Evolutionary conservation across 768 basidiomycete species (phyloP).

Genomic region (Kwoniella dendrophila): DNA sequence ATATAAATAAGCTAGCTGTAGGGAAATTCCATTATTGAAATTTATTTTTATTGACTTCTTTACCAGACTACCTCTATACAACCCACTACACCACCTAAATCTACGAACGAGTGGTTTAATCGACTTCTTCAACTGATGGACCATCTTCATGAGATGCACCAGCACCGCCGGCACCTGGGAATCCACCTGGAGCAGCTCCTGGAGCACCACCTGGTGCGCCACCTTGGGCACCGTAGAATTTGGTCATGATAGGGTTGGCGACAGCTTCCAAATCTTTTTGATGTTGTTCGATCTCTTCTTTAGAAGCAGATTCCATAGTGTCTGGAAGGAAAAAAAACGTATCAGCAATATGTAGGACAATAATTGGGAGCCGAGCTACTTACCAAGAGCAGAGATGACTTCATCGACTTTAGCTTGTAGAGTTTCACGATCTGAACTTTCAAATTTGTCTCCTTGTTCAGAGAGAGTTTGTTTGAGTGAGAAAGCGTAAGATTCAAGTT

Average conservation of each 20-base stretch:
- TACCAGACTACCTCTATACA: not conserved
- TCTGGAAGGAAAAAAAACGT: slow-evolving; percentile 57
- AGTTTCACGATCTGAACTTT: slow-evolving; percentile 63
- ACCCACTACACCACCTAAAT: too few species aligned
- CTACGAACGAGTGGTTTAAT: slow-evolving; percentile 40
- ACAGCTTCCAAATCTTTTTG: slow-evolving; percentile 89
- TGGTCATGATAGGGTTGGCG: slow-evolving; percentile 63
- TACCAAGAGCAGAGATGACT: slow-evolving; percentile 72
- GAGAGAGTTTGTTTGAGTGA: slow-evolving; percentile 84
- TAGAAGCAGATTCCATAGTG: slow-evolving; percentile 80
- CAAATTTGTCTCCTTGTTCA: slow-evolving; percentile 53
- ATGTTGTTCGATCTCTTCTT: slow-evolving; percentile 89
- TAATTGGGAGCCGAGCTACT: not conserved
- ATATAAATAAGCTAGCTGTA: too few species aligned
- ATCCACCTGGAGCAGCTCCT: slow-evolving; percentile 67
- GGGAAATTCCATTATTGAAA: too few species aligned
- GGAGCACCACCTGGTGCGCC: slow-evolving; percentile 66
- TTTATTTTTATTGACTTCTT: too few species aligned
- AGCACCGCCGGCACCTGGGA: slow-evolving; percentile 60
- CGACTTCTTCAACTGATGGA: slow-evolving; percentile 86
- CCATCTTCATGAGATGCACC: slow-evolving; percentile 63
- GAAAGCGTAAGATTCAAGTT: slow-evolving; percentile 90
- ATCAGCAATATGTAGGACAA: not conserved
- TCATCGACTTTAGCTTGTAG: slow-evolving; percentile 89
- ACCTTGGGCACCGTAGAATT: slow-evolving; percentile 66